Evolutionary conservation across 2,329 filamentous ascomycete species (phyloP), one percentile per base, ranked within the genome.

Genomic region (Alternaria atra): DNA sequence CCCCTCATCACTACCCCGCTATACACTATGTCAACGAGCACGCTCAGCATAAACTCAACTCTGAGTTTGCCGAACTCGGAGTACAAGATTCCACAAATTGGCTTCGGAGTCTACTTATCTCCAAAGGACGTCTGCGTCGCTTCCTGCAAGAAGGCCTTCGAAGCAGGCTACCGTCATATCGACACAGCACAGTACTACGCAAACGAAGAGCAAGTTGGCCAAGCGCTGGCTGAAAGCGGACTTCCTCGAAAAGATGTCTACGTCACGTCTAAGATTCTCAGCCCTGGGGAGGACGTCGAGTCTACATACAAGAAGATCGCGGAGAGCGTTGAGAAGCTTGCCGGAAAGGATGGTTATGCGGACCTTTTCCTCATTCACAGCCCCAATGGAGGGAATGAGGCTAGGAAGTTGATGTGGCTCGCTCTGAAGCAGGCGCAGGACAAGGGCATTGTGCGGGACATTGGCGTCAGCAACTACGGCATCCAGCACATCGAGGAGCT

Each of bases 381-480:
- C 59, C 84, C 89, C 12, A 85, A 83, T 32, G 83, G 82, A 4
- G 87, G 88, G 0, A 75, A 81, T 3, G 80, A 83, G 20, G 83
- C 82, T 12, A 81, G 89, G 42, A 87, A 87, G 77, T 81, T 85
- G 64, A 81, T 92, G 74, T 93, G 90, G 89, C 79, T 82, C 61
- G 89, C 87, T 1, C 77, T 93, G 68, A 89, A 92, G 78, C 85
- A 80, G 73, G 76, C 90, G 40, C 80, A 87, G 60, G 79, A 82
- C 13, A 85, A 88, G 65, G 89, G 89, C 5, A 86, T 83, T 65
- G 84, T 86, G 42, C 87, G 84, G 77, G 84, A 84, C 37, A 91
- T 93, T 69, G 90, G 91, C 0, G 90, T 92, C 53, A 91, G 89
- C 75, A 93, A 93, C 72, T 93, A 86, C 69, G 88, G 89, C 2